Conservation (phyloP, 2,329 filamentous ascomycete species). For the Alternaria sp. region DNA sequence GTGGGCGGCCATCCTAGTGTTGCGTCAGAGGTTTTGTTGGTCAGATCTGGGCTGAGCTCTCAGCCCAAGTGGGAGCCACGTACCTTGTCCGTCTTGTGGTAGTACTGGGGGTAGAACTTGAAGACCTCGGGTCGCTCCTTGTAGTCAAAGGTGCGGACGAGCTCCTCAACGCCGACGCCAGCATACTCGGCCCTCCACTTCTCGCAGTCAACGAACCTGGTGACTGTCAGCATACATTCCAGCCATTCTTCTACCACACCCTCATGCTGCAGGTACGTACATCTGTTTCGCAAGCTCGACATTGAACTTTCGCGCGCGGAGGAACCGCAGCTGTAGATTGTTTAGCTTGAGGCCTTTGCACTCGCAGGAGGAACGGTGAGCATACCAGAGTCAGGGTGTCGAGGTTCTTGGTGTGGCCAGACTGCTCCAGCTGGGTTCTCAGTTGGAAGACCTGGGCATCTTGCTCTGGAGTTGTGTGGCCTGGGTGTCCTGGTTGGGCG, state of each 20-base stretch:
- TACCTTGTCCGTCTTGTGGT: constrained; percentile 92
- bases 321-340: constrained; percentile 74
- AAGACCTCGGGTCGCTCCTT: constrained; percentile 82
- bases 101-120: constrained; percentile 96
- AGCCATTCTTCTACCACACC: not conserved
- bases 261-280: constrained; percentile 59
- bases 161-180: constrained; percentile 70
- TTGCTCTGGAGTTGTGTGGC: constrained; percentile 83
- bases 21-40: constrained; percentile 10
- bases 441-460: constrained; percentile 89
- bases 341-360: constrained; percentile 21
- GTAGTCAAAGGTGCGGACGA: constrained; percentile 83
- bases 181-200: constrained; percentile 88
- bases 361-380: not conserved
- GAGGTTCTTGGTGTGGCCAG: constrained; percentile 81
- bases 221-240: constrained; percentile 29
- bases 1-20: constrained; percentile 84
- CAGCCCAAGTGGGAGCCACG: constrained; percentile 8
- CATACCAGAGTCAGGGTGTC: constrained; percentile 90
- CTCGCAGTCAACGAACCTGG: constrained; percentile 88
- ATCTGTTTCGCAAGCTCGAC: constrained; percentile 84
- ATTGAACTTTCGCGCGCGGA: constrained; percentile 95
- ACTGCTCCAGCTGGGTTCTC: constrained; percentile 80
- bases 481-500: constrained; percentile 78
- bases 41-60: not conserved